phyloP scores from a whole-genome alignment of 768 basidiomycete species.

The Agaricus subrufescens region DNA sequence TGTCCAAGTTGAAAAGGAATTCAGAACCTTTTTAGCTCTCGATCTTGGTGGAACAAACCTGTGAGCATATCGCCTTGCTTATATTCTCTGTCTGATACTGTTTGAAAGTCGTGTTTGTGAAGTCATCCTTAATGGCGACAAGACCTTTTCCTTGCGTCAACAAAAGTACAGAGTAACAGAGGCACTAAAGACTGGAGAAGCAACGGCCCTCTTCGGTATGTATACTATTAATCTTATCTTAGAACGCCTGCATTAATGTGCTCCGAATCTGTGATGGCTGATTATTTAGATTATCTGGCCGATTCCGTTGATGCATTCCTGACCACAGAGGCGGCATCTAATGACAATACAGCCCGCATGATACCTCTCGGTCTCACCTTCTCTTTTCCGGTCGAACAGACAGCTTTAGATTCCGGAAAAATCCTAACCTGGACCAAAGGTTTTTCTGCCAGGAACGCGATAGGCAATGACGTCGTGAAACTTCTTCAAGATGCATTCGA shows the following conservation, averaged over 20 bases:
- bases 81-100: conserved; percentile 8
- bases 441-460: conserved; percentile 85
- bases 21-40: conserved; percentile 90
- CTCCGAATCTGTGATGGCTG: background rate
- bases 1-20: conserved; percentile 8
- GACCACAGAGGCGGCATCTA: conserved; percentile 48
- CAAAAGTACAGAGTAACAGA: conserved; percentile 98
- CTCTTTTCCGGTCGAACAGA: conserved; percentile 97
- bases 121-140: conserved; percentile 84
- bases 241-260: background rate
- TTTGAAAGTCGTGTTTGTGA: conserved; percentile 83
- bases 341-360: conserved; percentile 35
- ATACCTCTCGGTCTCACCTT: conserved; percentile 87
- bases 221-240: conserved; percentile 4
- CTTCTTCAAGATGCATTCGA: conserved; percentile 91
- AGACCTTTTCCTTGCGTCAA: conserved; percentile 85
- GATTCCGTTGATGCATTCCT: conserved; percentile 95
- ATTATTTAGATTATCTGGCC: conserved; percentile 83
- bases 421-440: conserved; percentile 97
- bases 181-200: conserved; percentile 89
- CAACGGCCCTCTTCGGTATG: conserved; percentile 78
- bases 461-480: conserved; percentile 85
- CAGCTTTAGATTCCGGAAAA: conserved; percentile 83
- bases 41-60: conserved; percentile 98
- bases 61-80: conserved; percentile 39